phyloP scores from a whole-genome alignment of 352 stramenopile genomes.

The Phytophthora brassicae region DNA sequence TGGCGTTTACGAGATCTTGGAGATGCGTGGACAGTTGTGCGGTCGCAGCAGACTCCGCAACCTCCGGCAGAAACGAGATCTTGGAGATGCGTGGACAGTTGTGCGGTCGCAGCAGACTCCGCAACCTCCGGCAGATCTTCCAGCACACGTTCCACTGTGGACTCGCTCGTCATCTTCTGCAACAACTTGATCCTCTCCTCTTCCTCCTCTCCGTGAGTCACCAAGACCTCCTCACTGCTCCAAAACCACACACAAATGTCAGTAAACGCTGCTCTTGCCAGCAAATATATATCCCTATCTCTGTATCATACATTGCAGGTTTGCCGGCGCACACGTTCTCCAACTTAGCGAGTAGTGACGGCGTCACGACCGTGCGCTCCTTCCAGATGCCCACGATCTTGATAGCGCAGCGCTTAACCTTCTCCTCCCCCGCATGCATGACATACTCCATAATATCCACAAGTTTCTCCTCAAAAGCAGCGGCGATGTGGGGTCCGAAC shows the following conservation, averaged over 20 bases:
- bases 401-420: slow-evolving; percentile 83
- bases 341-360: slow-evolving; percentile 54
- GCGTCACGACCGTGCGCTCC: slow-evolving; percentile 65
- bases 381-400: slow-evolving; percentile 89
- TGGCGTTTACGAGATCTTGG: slow-evolving; percentile 77
- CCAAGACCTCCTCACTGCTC: slow-evolving; percentile 33
- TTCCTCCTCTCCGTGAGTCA: slow-evolving; percentile 32
- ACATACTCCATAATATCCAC: slow-evolving; percentile 61
- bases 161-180: slow-evolving; percentile 42
- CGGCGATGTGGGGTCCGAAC: slow-evolving; percentile 69
- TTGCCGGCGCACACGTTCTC: slow-evolving; percentile 79
- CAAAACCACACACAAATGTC: slow-evolving; percentile 12
- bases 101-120: slow-evolving; percentile 53
- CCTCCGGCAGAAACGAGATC: no score
- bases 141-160: slow-evolving; percentile 48
- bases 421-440: slow-evolving; percentile 71
- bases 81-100: slow-evolving; percentile 54
- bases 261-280: background rate
- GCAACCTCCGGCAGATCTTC: slow-evolving; percentile 67
- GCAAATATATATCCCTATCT: no score
- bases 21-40: slow-evolving; percentile 43
- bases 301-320: slow-evolving; percentile 44
- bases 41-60: slow-evolving; percentile 56
- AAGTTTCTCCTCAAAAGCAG: slow-evolving; percentile 61
- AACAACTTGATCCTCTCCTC: slow-evolving; percentile 32